Conservation (phyloP, 2,329 filamentous ascomycete species). For the Xylaria sp. region DNA sequence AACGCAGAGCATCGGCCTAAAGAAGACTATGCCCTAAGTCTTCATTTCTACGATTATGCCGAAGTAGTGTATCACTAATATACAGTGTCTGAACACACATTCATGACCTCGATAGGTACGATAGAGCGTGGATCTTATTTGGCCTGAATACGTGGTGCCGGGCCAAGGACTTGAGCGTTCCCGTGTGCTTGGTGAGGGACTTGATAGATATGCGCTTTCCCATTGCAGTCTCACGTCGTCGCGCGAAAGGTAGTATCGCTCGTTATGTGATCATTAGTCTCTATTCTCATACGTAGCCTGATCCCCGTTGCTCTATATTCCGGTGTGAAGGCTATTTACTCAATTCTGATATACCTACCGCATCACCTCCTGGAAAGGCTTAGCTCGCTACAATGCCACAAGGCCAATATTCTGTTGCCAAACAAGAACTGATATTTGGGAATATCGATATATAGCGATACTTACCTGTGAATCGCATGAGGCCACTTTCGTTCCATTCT, state of each 20-base stretch:
- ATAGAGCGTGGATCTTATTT: neutral
- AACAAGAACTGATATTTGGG: no score
- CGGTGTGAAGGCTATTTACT: no score
- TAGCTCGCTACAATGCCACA: no score
- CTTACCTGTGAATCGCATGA: neutral
- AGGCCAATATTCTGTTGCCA: no score
- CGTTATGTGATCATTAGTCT: no score
- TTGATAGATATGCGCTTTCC: no score
- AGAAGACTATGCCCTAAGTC: constrained; percentile 1
- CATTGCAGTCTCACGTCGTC: no score
- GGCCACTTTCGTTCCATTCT: neutral
- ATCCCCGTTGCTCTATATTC: no score
- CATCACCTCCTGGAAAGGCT: no score
- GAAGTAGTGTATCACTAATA: neutral
- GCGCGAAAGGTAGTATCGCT: no score
- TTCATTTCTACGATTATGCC: constrained; percentile 2
- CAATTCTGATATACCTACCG: no score
- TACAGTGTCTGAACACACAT: neutral
- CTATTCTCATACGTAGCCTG: no score
- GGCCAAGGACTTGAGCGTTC: neutral
- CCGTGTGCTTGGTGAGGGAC: neutral
- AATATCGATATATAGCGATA: neutral
- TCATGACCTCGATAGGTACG: neutral
- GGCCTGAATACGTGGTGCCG: neutral
- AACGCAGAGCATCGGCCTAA: neutral